phyloP scores from a whole-genome alignment of 2,329 filamentous ascomycete genomes.

The Beauveria australis region DNA sequence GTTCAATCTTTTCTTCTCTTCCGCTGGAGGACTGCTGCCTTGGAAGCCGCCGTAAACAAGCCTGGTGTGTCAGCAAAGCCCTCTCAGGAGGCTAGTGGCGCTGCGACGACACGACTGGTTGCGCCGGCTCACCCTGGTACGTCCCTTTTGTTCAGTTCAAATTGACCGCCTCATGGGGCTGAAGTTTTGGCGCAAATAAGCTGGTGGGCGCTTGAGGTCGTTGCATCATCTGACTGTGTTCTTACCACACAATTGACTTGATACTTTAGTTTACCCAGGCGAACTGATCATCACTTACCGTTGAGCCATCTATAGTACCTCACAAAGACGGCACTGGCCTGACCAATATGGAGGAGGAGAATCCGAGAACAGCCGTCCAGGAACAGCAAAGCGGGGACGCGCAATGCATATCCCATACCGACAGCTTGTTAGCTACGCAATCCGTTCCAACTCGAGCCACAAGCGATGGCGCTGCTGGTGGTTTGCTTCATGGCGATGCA shows the following conservation, averaged over 20 bases:
- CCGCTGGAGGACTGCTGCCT: no score
- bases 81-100: neutral
- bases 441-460: neutral
- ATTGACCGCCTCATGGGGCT: neutral
- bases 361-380: neutral
- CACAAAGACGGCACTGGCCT: neutral
- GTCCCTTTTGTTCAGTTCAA: neutral
- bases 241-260: no score
- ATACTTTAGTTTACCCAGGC: no score
- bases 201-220: neutral
- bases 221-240: neutral
- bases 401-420: neutral
- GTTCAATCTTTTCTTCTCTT: neutral
- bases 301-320: neutral
- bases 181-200: neutral
- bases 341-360: neutral
- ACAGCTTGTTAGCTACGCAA: neutral
- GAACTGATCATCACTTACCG: no score
- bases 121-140: neutral
- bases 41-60: neutral
- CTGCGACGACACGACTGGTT: no score
- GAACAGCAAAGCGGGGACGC: neutral
- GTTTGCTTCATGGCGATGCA: constrained; percentile 22
- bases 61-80: neutral
- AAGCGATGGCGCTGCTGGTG: constrained; percentile 1